Conservation (phyloP, 2,329 filamentous ascomycete species). For the Sporothrix phasma region DNA sequence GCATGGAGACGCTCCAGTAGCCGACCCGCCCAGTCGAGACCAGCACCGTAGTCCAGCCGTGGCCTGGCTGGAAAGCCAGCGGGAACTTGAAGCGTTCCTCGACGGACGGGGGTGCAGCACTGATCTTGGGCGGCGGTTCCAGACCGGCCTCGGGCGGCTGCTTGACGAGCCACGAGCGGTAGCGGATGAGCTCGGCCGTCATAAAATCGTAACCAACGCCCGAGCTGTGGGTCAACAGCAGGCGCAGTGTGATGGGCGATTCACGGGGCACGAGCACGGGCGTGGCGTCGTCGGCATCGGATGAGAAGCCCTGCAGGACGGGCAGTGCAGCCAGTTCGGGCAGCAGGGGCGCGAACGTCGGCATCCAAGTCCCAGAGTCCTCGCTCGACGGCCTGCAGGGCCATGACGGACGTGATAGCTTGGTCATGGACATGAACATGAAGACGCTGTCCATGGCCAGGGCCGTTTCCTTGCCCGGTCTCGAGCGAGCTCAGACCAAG, state of each 20-base stretch:
- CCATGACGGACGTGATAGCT: conserved; percentile 38
- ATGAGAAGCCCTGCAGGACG: conserved; percentile 13
- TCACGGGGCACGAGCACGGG: conserved; percentile 7
- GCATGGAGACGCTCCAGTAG: conserved; percentile 15
- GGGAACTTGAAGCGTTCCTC: conserved; percentile 15
- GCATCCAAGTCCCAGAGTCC: conserved; percentile 36
- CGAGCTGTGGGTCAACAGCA: conserved; percentile 17
- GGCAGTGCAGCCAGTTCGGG: conserved; percentile 18
- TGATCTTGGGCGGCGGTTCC: neutral
- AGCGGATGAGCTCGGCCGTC: conserved; percentile 11
- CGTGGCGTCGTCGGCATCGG: neutral
- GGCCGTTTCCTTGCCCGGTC: conserved; percentile 12
- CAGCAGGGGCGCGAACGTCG: conserved; percentile 28
- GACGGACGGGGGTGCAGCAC: neutral
- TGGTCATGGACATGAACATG: conserved; percentile 29
- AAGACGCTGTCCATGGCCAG: conserved; percentile 25
- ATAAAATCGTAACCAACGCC: conserved; percentile 19
- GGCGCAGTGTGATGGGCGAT: conserved; percentile 18
- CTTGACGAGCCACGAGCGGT: neutral
- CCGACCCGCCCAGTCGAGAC: conserved; percentile 18
- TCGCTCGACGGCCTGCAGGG: conserved; percentile 38
- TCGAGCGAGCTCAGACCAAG: conserved; percentile 18
- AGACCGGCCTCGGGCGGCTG: conserved; percentile 1
- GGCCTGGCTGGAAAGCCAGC: conserved; percentile 18
- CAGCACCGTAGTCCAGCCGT: conserved; percentile 19